These are phyloP conservation scores for Calcarisporium arbuscula DNA, from an alignment of 2,329 filamentous ascomycete genomes.

Conservation along the genomic window DNA sequence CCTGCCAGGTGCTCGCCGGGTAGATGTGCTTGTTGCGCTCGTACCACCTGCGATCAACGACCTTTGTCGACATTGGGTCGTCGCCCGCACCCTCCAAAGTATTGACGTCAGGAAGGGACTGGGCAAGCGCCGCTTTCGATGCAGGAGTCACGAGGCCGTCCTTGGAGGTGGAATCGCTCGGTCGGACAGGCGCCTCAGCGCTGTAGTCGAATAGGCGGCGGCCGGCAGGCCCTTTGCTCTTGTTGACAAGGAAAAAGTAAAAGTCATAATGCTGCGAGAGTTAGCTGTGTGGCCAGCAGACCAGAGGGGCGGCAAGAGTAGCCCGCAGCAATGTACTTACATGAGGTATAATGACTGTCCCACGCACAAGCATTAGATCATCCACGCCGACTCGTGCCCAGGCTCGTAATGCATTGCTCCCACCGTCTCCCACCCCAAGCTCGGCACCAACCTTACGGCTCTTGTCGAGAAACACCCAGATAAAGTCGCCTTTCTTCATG, in stretches of 20 bases:
- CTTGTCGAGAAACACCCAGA: slow-evolving; percentile 90
- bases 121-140: slow-evolving; percentile 30
- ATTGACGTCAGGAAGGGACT: slow-evolving; percentile 38
- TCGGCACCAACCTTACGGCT: slow-evolving; percentile 87
- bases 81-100: slow-evolving; percentile 69
- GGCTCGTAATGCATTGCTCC: slow-evolving; percentile 63
- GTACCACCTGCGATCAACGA: slow-evolving; percentile 95
- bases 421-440: slow-evolving; percentile 63
- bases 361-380: slow-evolving; percentile 87
- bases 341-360: slow-evolving; percentile 88
- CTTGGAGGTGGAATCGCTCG: slow-evolving; percentile 7
- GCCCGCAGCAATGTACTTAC: slow-evolving; percentile 43
- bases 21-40: slow-evolving; percentile 98
- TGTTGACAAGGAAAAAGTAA: slow-evolving; percentile 94
- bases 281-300: slow-evolving; percentile 12
- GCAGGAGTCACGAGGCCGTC: slow-evolving; percentile 24
- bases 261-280: slow-evolving; percentile 81
- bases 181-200: slow-evolving; percentile 35
- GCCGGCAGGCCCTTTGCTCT: slow-evolving; percentile 66
- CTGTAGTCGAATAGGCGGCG: slow-evolving; percentile 71
- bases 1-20: slow-evolving; percentile 90
- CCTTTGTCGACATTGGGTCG: slow-evolving; percentile 79
- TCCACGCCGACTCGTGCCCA: slow-evolving; percentile 95
- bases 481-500: slow-evolving; percentile 86
- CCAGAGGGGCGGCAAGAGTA: slow-evolving; percentile 6